A percentile compares a stretch with the other conserved stretches of the same genome.
phyloP scores from a whole-genome alignment of 2,329 filamentous ascomycete genomes.

The Fusarium oligoseptatum region DNA sequence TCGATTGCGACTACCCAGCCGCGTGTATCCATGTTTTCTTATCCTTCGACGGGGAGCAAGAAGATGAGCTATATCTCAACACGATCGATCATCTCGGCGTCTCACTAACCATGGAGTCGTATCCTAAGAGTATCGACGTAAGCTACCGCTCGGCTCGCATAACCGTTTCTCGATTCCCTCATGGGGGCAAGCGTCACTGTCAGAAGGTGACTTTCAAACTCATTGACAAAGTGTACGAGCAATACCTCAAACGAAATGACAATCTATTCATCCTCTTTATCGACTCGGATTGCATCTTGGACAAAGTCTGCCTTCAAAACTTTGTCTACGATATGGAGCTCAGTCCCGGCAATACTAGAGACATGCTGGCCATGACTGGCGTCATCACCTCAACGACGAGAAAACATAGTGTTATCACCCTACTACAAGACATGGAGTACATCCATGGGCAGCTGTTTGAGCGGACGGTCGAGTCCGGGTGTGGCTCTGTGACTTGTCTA shows the following conservation, averaged over 20 bases:
- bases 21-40: slow-evolving; percentile 95
- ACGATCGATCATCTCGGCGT: slow-evolving; percentile 89
- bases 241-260: slow-evolving; percentile 89
- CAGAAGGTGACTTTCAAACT: slow-evolving; percentile 94
- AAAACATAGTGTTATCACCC: slow-evolving; percentile 88
- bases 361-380: slow-evolving; percentile 98
- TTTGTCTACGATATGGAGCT: slow-evolving; percentile 99
- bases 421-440: slow-evolving; percentile 98
- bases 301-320: slow-evolving; percentile 92
- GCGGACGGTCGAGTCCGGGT: slow-evolving; percentile 93
- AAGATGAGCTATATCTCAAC: slow-evolving; percentile 89
- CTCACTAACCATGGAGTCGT: slow-evolving; percentile 79
- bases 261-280: slow-evolving; percentile 97
- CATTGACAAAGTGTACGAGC: slow-evolving; percentile 90
- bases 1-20: slow-evolving; percentile 92
- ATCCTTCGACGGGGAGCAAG: slow-evolving; percentile 91
- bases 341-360: slow-evolving; percentile 89
- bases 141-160: slow-evolving; percentile 85
- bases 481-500: slow-evolving; percentile 93
- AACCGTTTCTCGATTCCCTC: slow-evolving; percentile 91
- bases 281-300: slow-evolving; percentile 95
- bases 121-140: slow-evolving; percentile 92
- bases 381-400: slow-evolving; percentile 95
- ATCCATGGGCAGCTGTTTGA: slow-evolving; percentile 97
- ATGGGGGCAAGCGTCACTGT: slow-evolving; percentile 93